phyloP scores from a whole-genome alignment of 805 yeast species.

The Starmerella floris region DNA sequence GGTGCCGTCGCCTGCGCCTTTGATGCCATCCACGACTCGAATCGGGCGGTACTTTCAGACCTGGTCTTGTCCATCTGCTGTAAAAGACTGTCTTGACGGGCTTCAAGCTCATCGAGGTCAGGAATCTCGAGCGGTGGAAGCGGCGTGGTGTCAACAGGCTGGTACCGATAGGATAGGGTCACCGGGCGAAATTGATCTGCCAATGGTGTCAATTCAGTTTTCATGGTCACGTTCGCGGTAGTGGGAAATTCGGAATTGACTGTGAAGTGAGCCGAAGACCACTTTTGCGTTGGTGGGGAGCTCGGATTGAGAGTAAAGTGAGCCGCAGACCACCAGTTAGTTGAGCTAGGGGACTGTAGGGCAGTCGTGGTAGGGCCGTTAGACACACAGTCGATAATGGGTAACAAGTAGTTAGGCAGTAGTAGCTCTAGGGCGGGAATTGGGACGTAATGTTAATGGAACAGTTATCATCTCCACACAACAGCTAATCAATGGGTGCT shows the following conservation, averaged over 20 bases:
- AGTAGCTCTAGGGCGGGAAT: too few relatives aligned
- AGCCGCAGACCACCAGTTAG: too few relatives aligned
- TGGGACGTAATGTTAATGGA: too few relatives aligned
- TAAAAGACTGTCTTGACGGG: not conserved
- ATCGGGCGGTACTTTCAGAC: constrained; percentile 20
- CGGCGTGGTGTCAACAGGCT: constrained; percentile 7
- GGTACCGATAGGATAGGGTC: constrained; percentile 11
- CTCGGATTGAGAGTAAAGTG: too few relatives aligned
- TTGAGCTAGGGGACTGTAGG: too few relatives aligned
- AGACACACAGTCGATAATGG: too few relatives aligned
- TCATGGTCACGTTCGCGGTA: constrained; percentile 1
- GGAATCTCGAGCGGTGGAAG: constrained; percentile 2
- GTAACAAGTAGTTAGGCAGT: too few relatives aligned
- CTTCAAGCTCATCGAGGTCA: not conserved
- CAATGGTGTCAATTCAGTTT: not conserved
- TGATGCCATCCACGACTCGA: constrained; percentile 27
- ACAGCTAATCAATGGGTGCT: too few relatives aligned
- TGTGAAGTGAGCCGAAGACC: not conserved
- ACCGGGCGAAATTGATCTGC: constrained; percentile 11
- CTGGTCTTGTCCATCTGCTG: constrained; percentile 22
- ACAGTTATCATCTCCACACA: too few relatives aligned
- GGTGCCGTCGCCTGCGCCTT: constrained; percentile 24
- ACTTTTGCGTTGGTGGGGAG: too few relatives aligned
- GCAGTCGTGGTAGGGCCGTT: too few relatives aligned
- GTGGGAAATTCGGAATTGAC: not conserved